phyloP scores from a whole-genome alignment of 2,329 filamentous ascomycete species.

The Uncinocarpus reesii region DNA sequence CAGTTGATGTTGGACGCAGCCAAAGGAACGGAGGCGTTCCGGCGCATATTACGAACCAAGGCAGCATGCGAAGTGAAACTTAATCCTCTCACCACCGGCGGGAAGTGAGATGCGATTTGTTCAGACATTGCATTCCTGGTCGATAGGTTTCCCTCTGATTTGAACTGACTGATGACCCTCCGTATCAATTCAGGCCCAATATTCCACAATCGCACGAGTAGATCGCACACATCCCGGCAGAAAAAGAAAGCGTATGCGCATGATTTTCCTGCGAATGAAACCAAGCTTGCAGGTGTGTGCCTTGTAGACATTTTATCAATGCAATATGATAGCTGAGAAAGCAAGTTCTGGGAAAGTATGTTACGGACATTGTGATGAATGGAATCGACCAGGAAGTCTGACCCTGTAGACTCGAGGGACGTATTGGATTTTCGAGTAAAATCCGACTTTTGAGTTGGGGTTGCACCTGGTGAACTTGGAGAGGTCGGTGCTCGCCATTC shows the following conservation, averaged over 20 bases:
- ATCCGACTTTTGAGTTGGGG: slow-evolving; percentile 37
- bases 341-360: slow-evolving; percentile 71
- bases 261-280: slow-evolving; percentile 81
- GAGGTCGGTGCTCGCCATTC: slow-evolving; percentile 74
- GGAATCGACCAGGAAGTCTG: slow-evolving; percentile 62
- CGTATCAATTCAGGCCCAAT: slow-evolving; percentile 58
- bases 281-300: slow-evolving; percentile 58
- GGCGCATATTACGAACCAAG: slow-evolving; percentile 51
- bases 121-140: slow-evolving; percentile 45
- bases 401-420: slow-evolving; percentile 51
- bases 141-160: slow-evolving; percentile 46
- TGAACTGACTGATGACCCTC: slow-evolving; percentile 60
- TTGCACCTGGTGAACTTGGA: slow-evolving; percentile 34
- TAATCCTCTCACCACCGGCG: slow-evolving; percentile 52
- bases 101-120: slow-evolving; percentile 59
- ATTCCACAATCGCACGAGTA: slow-evolving; percentile 72
- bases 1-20: slow-evolving; percentile 65
- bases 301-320: slow-evolving; percentile 79
- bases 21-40: slow-evolving; percentile 56
- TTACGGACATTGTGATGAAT: slow-evolving; percentile 81
- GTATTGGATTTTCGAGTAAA: slow-evolving; percentile 42
- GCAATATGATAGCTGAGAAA: slow-evolving; percentile 75
- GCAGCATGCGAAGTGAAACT: slow-evolving; percentile 53
- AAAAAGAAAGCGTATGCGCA: slow-evolving; percentile 92
- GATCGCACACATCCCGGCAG: slow-evolving; percentile 72